Evolutionary conservation across 352 stramenopile genomes (phyloP), one percentile per base, ranked within the genome.

Genomic region (Globisporangium megalacanthum): DNA sequence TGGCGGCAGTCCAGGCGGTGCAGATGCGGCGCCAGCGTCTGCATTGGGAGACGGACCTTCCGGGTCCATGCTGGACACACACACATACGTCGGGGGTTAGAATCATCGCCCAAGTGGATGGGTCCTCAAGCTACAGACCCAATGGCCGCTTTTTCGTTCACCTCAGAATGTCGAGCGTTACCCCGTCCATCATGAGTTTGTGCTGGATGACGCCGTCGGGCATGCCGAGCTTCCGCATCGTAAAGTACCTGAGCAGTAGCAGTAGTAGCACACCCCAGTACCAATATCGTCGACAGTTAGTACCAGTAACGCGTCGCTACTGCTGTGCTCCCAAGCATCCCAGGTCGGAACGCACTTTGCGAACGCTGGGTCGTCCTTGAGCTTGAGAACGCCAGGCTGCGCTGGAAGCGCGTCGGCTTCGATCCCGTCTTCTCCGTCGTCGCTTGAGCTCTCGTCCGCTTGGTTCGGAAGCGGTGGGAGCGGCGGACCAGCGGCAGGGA

Each of bases 181-280:
- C 68, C 25, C 79, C 81, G 55, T 94, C 81, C 75, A 94, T 82
- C 65, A 77, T 73, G 29, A 94, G 52, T 57, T 94, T 94, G 47
- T 94, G 83, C 33, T 84, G 72, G 66, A 94, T 91, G 4, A 87
- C 70, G 0, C 76, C 78, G 44, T 94, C 83, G 0, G 83, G 81
- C 67, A 94, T 82, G 1, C 79, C 81, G 44, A 94, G 68, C 55
- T 91, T 92, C 39, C 77, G 68, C 83, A 94, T 94, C 64, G 71
- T 89, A 55, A 94, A 94, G 64, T 92, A 93, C 59, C 83, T 92
- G 53, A 17, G 56, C 25, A 54, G 50, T 6, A 66, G 61, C 42
- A 41, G 29, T 46, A 31, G 49, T 17, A 52, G 25, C 25, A 29
- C 25, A 29, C 25, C 25, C 25, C 25, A 8, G 58, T 6, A 54